Evolutionary conservation across 1,284 basidiomycete species (phyloP).

Genomic region (Pterulicium gracile): DNA sequence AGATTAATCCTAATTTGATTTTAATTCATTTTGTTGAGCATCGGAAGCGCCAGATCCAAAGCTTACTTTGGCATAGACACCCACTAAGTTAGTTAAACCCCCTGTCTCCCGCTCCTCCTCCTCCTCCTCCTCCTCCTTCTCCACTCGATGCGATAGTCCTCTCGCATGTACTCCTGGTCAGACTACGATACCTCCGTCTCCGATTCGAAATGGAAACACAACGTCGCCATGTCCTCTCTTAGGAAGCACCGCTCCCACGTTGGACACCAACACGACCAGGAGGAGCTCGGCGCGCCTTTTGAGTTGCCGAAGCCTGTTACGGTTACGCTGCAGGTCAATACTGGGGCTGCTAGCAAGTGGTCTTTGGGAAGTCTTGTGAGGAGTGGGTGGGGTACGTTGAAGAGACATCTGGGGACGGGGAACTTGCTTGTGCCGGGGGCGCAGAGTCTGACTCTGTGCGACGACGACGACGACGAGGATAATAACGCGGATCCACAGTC

Average conservation of each 20-base stretch:
- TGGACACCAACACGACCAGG: conserved; percentile 3
- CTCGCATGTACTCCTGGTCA: conserved; percentile 10
- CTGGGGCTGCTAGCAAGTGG: background rate
- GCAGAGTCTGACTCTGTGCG: no score
- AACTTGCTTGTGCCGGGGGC: background rate
- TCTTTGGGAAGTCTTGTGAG: background rate
- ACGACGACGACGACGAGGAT: no score
- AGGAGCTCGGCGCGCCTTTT: background rate
- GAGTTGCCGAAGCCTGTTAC: conserved; percentile 19
- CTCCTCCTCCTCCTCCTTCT: background rate
- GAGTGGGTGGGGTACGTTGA: background rate
- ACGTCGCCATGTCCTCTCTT: conserved; percentile 9
- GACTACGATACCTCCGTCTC: conserved; percentile 3
- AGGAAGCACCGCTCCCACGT: conserved; percentile 1
- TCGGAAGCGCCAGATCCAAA: no score
- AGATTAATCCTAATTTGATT: no score
- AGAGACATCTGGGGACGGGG: background rate
- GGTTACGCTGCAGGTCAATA: background rate
- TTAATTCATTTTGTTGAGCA: no score
- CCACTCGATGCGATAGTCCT: background rate
- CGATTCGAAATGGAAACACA: conserved; percentile 10
- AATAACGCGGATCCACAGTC: background rate
- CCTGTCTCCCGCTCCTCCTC: background rate
- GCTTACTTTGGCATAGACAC: no score
- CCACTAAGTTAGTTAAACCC: no score